These are phyloP conservation scores for Physcia stellaris DNA, from an alignment of 495 filamentous ascomycete species.

Conservation along the genomic window DNA sequence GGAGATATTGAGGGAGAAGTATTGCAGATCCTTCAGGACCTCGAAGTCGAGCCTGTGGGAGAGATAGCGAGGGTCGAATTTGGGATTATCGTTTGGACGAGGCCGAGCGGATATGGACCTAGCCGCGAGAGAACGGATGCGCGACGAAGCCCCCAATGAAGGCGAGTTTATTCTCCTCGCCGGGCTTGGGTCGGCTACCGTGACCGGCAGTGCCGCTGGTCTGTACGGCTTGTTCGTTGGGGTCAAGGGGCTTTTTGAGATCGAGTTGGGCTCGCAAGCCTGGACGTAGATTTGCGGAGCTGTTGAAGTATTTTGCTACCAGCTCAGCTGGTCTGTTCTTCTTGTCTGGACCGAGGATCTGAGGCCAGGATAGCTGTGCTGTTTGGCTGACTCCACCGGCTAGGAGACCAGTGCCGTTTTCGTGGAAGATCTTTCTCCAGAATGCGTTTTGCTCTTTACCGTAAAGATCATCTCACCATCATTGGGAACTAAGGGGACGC, in stretches of 20 bases:
- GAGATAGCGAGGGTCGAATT: constrained; percentile 15
- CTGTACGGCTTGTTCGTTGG: constrained; percentile 1
- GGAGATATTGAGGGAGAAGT: not conserved
- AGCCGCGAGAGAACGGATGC: constrained; percentile 15
- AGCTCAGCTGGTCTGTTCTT: constrained; percentile 1
- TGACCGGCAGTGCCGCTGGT: not conserved
- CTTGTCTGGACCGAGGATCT: constrained; percentile 7
- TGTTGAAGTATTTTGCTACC: constrained; percentile 5
- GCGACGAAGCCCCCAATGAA: constrained; percentile 5
- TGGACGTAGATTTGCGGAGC: constrained; percentile 1
- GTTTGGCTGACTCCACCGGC: constrained; percentile 8
- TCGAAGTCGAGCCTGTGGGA: constrained; percentile 17
- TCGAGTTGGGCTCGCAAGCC: constrained; percentile 3
- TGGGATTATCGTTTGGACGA: constrained; percentile 9
- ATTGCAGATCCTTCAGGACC: constrained; percentile 6
- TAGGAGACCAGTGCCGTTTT: constrained; percentile 6
- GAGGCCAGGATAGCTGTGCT: constrained; percentile 8
- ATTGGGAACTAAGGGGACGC: constrained; percentile 6
- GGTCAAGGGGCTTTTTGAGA: constrained; percentile 2
- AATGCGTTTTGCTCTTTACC: not conserved
- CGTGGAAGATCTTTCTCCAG: constrained; percentile 4
- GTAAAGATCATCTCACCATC: constrained; percentile 4
- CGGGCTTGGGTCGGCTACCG: not conserved
- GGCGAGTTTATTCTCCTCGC: not conserved
- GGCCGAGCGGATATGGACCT: constrained; percentile 13